Conservation (phyloP, 768 basidiomycete genomes). For the Rhizopogon sp. region DNA sequence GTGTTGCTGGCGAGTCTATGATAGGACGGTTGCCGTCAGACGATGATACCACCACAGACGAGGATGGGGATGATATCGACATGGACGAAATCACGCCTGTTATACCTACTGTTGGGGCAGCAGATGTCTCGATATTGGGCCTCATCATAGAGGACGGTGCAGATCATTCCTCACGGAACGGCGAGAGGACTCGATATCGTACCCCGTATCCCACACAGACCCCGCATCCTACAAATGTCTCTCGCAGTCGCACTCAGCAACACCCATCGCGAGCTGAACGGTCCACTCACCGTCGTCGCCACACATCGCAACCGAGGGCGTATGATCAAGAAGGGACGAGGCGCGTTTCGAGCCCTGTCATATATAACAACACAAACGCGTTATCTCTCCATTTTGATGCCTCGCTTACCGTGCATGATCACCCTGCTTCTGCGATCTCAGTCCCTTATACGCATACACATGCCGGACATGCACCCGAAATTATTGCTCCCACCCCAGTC, state of each 20-base stretch:
- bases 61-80: constrained; percentile 7
- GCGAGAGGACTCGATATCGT: constrained; percentile 12
- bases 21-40: constrained; percentile 12
- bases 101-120: constrained; percentile 13
- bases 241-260: no score
- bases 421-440: constrained; percentile 12
- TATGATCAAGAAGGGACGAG: neutral
- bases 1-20: constrained; percentile 12
- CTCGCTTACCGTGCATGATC: constrained; percentile 25
- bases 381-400: constrained; percentile 32
- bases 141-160: constrained; percentile 29
- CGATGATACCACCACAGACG: constrained; percentile 11
- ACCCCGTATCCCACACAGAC: constrained; percentile 9
- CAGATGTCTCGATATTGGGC: constrained; percentile 20
- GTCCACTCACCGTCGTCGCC: constrained; percentile 12
- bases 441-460: constrained; percentile 11
- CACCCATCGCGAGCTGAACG: constrained; percentile 17
- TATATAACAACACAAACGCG: constrained; percentile 23
- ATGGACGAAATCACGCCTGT: constrained; percentile 13
- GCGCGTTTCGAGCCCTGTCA: constrained; percentile 8
- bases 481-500: constrained; percentile 28
- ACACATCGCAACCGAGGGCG: constrained; percentile 13
- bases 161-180: constrained; percentile 9
- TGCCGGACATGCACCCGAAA: constrained; percentile 19
- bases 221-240: constrained; percentile 5